These are phyloP conservation scores for Cornus suecica DNA, from an alignment of 148 eudicot species.

Conservation along the genomic window DNA sequence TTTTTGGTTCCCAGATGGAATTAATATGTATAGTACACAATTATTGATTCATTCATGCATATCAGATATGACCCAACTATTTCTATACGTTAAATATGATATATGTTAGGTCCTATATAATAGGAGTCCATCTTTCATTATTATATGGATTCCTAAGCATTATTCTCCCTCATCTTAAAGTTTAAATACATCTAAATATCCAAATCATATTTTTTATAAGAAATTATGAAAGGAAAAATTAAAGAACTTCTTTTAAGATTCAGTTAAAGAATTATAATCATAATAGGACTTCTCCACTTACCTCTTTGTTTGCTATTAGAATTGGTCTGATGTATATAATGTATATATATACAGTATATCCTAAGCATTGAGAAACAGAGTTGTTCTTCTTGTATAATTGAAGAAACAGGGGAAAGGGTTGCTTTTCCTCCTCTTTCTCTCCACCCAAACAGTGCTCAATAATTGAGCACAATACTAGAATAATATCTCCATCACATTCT, in stretches of 20 bases:
- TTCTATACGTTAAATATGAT: too few relatives aligned
- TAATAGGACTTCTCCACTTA: neutral
- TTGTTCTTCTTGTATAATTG: too few relatives aligned
- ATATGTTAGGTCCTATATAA: neutral
- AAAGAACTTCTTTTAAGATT: neutral
- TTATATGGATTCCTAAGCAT: too few relatives aligned
- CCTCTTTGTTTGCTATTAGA: too few relatives aligned
- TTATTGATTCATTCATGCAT: neutral
- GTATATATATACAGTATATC: neutral
- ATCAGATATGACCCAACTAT: too few relatives aligned
- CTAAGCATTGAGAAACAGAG: neutral
- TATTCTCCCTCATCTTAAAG: too few relatives aligned
- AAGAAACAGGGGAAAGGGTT: neutral
- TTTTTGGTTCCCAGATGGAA: too few relatives aligned
- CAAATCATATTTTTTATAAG: neutral
- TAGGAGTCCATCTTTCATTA: neutral
- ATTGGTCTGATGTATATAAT: neutral
- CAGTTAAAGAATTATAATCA: too few relatives aligned
- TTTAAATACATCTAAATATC: neutral
- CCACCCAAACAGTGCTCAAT: neutral
- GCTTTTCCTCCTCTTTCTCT: neutral
- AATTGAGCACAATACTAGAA: neutral
- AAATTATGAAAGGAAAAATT: too few relatives aligned
- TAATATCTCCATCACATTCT: neutral
- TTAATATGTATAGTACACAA: too few relatives aligned